Base-by-base conservation (phyloP, 805 yeast species). In the Metschnikowia bowlesiae region DNA sequence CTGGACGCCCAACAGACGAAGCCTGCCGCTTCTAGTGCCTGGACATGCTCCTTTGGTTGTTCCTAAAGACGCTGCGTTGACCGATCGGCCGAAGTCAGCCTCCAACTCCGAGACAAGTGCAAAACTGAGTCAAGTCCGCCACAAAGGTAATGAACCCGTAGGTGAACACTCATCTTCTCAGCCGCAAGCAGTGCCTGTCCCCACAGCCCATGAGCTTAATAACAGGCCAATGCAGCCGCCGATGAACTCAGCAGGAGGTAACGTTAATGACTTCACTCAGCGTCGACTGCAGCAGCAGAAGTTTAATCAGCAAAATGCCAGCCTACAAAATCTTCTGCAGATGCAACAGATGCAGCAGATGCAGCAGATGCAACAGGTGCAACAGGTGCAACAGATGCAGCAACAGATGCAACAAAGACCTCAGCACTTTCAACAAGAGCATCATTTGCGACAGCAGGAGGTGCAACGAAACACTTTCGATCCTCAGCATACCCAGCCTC, bases 331-430 rank as follows among this genome's bases (percentile, higher is more conserved):
- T 16, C 39, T 35, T 35, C 45, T 22, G 29, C 45, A 42, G 13
- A 31, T 32, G 31, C 47, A 37, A 11, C 50, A 31, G 26, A 30
- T 22, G 28, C 44, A 46, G 7, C 49, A 22, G 22, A 33, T 26
- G 10, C 44, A 37, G 11, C 48, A 46, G 32, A 39, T 39, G 9
- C 35, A 18, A 13, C 47, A 35, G 29, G 44, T 29, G 16, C 16
- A 16, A 16, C 45, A 42, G 13, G 18, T 32, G 31, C 47, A 37
- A 11, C 50, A 31, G 26, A 30, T 22, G 28, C 44, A 46, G 11
- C 44, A 40, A 13, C 44, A 33, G 13, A 28, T 44, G 35, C 53
- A 44, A 10, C 51, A 49, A 14, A 53, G 47, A 11, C 18, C 14
- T 35, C 53, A 42, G 5, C 46, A 34, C 4, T 39, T 33, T 7